Evolutionary conservation across 1,284 basidiomycete genomes (phyloP), one percentile per base, ranked within the genome.

Genomic region (Pterulicium gracile): DNA sequence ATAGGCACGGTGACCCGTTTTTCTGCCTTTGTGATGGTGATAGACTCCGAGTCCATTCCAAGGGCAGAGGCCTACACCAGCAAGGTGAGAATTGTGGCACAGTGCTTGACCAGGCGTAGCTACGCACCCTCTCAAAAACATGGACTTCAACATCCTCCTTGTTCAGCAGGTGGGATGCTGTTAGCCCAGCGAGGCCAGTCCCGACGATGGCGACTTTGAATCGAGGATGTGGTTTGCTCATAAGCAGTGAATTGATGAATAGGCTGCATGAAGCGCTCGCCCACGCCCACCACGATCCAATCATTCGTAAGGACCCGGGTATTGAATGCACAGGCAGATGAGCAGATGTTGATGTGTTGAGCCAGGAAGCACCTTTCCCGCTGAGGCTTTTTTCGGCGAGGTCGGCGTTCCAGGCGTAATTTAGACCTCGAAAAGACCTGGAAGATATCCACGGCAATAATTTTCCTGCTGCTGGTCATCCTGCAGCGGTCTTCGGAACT

Each of bases 1-100:
- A 88, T 88, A 1, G 85, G 85, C 0, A 86, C 83, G 55, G 88
- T 82, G 3, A 88, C 68, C 41, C 75, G 65, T 66, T 68, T 71
- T 50, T 67, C 64, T 20, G 60, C 50, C 27, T 56, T 56, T 13
- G 63, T 56, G 3, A 72, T 42, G 10, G 71, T 72, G 27, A 77
- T 64, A 2, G 76, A 79, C 15, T 72, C 64, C 13, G 72, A 66
- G 54, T 78, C 76, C 76, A 79, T 78, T 17, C 77, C 77, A 21
- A 78, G 58, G 24, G 63, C 55, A 1, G 65, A 49, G 3, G 71
- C 62, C 77, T 81, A 53, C 12, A 23, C 24, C 18, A 45, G 36
- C 44, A 59, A 51, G 24, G 49, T 23, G 42, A 50, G 43, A 42
- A 46, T 27, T 19, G n/a, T n/a, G n/a, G n/a, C n/a, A n/a, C n/a